Evolutionary conservation across 2,329 filamentous ascomycete genomes (phyloP).

Genomic region (Grosmannia clavigera): DNA sequence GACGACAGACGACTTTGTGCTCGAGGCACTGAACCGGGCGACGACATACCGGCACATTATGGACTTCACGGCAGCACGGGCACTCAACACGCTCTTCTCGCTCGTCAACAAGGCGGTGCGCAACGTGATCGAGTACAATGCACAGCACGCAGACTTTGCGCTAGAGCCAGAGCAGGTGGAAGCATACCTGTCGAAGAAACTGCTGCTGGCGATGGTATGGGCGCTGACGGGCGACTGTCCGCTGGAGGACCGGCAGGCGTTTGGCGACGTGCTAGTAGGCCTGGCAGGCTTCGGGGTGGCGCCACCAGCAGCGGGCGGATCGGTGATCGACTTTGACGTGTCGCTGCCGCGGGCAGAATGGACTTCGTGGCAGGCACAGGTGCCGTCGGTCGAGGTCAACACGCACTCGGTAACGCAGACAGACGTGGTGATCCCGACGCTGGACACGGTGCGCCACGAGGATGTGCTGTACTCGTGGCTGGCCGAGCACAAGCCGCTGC

Average conservation of each 20-base stretch:
- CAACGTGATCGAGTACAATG: conserved; percentile 90
- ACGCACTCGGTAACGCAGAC: conserved; percentile 97
- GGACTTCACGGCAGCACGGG: conserved; percentile 88
- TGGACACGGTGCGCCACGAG: conserved; percentile 95
- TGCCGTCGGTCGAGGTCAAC: conserved; percentile 90
- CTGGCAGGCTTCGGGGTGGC: conserved; percentile 63
- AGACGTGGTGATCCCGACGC: conserved; percentile 93
- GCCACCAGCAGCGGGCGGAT: conserved; percentile 56
- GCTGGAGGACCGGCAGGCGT: conserved; percentile 71
- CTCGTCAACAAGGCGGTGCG: conserved; percentile 88
- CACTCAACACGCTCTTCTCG: conserved; percentile 86
- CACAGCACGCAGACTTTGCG: conserved; percentile 87
- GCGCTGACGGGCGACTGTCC: conserved; percentile 92
- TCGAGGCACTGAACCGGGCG: conserved; percentile 64
- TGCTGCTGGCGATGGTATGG: conserved; percentile 88
- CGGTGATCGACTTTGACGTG: conserved; percentile 93
- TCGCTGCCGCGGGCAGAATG: conserved; percentile 77
- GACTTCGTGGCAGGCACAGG: conserved; percentile 87
- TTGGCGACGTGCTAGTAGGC: conserved; percentile 73
- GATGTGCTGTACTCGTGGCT: conserved; percentile 99
- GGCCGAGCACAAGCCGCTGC: conserved; percentile 90
- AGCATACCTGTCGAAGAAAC: conserved; percentile 81
- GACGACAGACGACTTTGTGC: conserved; percentile 67
- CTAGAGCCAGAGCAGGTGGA: conserved; percentile 84
- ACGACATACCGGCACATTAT: conserved; percentile 86